Conservation (phyloP, 2,329 filamentous ascomycete species). For the Phoma sp. region DNA sequence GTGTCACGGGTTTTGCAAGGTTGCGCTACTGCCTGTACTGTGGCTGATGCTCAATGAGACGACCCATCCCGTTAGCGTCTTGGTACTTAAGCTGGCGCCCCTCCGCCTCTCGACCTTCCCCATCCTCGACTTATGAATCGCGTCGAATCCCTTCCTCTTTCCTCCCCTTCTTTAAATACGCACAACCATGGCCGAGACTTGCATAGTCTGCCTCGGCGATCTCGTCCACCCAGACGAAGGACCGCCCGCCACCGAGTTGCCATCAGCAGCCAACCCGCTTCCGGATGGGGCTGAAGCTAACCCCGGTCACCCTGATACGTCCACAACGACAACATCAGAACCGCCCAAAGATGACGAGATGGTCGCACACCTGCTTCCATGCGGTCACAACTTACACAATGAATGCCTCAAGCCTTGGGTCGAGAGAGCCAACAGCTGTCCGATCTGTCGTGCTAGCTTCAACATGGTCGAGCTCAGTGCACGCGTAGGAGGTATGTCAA, state of each 20-base stretch:
- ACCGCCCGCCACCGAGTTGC: constrained; percentile 32
- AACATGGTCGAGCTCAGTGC: constrained; percentile 87
- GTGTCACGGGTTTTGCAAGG: constrained; percentile 26
- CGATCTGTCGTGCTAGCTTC: constrained; percentile 92
- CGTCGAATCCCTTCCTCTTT: constrained; percentile 30
- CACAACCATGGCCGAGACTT: constrained; percentile 66
- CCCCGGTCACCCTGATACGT: constrained; percentile 23
- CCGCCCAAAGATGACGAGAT: constrained; percentile 53
- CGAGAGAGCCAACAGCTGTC: constrained; percentile 95
- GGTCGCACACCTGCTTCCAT: constrained; percentile 71
- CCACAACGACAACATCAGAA: constrained; percentile 36
- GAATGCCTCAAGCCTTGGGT: constrained; percentile 93
- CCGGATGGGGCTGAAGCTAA: constrained; percentile 35
- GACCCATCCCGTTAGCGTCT: constrained; percentile 17
- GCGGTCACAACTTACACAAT: constrained; percentile 91
- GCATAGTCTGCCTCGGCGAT: constrained; percentile 75
- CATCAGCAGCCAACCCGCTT: constrained; percentile 35
- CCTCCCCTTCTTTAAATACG: constrained; percentile 25
- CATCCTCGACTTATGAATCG: constrained; percentile 45
- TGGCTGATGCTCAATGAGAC: constrained; percentile 25
- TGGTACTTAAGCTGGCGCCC: constrained; percentile 32
- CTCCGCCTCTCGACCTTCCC: constrained; percentile 39
- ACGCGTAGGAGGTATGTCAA: constrained; percentile 72
- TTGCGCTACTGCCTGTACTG: constrained; percentile 28
- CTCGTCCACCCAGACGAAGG: constrained; percentile 64